A percentile compares a stretch with the other conserved stretches of the same genome.
phyloP scores from a whole-genome alignment of 176 grass and related monocot genomes.

The Metroxylon sagu region DNA sequence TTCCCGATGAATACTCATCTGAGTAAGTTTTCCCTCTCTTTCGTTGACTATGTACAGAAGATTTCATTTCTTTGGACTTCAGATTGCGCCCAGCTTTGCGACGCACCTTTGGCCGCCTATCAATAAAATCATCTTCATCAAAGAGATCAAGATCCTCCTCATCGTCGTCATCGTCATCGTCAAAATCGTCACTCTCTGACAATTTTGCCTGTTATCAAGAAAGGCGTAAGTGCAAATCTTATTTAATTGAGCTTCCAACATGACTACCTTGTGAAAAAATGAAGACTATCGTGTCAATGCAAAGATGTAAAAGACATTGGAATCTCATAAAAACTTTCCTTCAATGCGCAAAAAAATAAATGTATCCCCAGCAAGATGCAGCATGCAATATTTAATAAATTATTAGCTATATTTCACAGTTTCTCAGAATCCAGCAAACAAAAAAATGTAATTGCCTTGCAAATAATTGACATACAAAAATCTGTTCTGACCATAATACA shows the following conservation, averaged over 20 bases:
- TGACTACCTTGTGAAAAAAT: no score
- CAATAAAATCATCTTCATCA: slow-evolving; percentile 67
- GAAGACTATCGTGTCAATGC: no score
- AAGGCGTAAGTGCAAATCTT: neutral
- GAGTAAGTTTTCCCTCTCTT: slow-evolving; percentile 55
- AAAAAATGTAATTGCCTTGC: no score
- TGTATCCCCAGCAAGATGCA: no score
- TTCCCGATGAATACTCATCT: slow-evolving; percentile 81
- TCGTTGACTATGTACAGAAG: slow-evolving; percentile 34
- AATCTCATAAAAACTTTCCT: no score
- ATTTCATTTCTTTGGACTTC: slow-evolving; percentile 52
- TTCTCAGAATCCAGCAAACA: no score
- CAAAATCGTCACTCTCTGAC: slow-evolving; percentile 64
- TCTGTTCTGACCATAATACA: no score
- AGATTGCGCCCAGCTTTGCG: slow-evolving; percentile 49
- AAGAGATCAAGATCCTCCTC: slow-evolving; percentile 61
- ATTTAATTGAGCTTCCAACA: neutral
- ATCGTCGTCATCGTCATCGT: slow-evolving; percentile 36
- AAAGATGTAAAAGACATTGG: no score
- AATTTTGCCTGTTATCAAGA: slow-evolving; percentile 47
- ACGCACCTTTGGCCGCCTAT: slow-evolving; percentile 34
- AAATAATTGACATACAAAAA: no score
- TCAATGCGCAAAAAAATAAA: no score
- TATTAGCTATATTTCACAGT: no score
- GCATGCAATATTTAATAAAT: no score